These are phyloP conservation scores for Houttuynia cordata DNA, from an alignment of 164 flowering plant species.

Conservation along the genomic window DNA sequence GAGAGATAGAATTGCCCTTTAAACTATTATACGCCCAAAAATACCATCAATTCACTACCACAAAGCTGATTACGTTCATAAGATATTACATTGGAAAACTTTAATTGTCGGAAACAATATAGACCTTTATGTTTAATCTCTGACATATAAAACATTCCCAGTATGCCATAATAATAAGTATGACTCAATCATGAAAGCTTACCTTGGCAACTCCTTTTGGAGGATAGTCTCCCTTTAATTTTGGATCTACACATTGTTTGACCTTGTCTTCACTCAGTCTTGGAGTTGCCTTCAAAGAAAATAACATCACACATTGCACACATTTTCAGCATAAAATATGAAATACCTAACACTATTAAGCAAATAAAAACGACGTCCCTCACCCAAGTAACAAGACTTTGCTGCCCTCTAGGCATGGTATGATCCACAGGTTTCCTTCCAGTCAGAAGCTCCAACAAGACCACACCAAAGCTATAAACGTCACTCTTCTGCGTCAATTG, in stretches of 20 bases:
- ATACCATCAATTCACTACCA: too few relatives aligned
- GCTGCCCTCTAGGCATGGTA: slow-evolving; percentile 98
- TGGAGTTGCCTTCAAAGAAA: slow-evolving; percentile 49
- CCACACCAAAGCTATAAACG: slow-evolving; percentile 94
- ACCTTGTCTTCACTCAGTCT: slow-evolving; percentile 81
- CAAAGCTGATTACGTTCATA: neutral
- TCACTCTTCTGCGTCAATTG: slow-evolving; percentile 93
- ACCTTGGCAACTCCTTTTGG: slow-evolving; percentile 91
- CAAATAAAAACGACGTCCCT: slow-evolving; percentile 8
- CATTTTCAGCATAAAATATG: neutral
- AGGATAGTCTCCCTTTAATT: slow-evolving; percentile 66
- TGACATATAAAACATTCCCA: neutral
- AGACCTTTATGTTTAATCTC: neutral
- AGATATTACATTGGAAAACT: neutral
- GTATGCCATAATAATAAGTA: neutral
- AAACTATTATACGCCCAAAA: too few relatives aligned
- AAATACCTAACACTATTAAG: neutral
- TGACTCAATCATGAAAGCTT: slow-evolving; percentile 1
- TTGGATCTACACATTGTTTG: slow-evolving; percentile 80
- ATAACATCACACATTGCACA: neutral
- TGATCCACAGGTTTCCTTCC: slow-evolving; percentile 96
- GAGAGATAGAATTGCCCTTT: too few relatives aligned
- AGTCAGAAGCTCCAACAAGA: slow-evolving; percentile 83
- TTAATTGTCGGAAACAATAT: neutral
- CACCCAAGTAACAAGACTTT: slow-evolving; percentile 96